phyloP scores from a whole-genome alignment of 352 stramenopile species.

The Globisporangium camurandrum region DNA sequence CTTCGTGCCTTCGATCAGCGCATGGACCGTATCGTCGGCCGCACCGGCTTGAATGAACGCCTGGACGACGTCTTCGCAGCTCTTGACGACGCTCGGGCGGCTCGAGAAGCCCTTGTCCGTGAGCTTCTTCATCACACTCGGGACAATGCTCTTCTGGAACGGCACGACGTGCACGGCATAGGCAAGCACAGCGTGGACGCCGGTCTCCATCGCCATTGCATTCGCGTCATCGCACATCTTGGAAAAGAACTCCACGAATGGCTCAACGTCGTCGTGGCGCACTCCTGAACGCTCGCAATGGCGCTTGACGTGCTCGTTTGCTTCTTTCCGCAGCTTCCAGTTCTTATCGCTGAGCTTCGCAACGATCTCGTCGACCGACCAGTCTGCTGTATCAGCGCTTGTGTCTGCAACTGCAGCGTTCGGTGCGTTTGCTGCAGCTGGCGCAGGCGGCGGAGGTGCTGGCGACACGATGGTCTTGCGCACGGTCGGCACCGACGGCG shows the following conservation, averaged over 20 bases:
- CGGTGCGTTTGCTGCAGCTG: not conserved
- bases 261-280: slow-evolving; percentile 31
- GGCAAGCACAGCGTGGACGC: slow-evolving; percentile 60
- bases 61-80: slow-evolving; percentile 70
- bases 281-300: slow-evolving; percentile 44
- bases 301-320: slow-evolving; percentile 64
- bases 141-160: slow-evolving; percentile 64
- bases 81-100: slow-evolving; percentile 63
- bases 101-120: slow-evolving; percentile 82
- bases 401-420: not conserved
- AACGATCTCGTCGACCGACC: slow-evolving; percentile 40
- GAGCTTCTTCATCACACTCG: slow-evolving; percentile 62
- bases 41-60: slow-evolving; percentile 71
- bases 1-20: slow-evolving; percentile 76
- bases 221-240: slow-evolving; percentile 84
- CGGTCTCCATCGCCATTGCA: slow-evolving; percentile 73
- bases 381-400: slow-evolving; percentile 8
- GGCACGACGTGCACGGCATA: slow-evolving; percentile 59
- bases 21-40: slow-evolving; percentile 61
- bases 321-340: slow-evolving; percentile 84
- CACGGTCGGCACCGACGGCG: slow-evolving; percentile 23
- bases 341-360: slow-evolving; percentile 72
- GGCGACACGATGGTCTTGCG: slow-evolving; percentile 15
- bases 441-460: slow-evolving; percentile 10
- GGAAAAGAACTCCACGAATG: slow-evolving; percentile 48